Evolutionary conservation across 1,139 yeast species (phyloP), one percentile per base, ranked within the genome.

Genomic region (Geotrichum klebahnii): DNA sequence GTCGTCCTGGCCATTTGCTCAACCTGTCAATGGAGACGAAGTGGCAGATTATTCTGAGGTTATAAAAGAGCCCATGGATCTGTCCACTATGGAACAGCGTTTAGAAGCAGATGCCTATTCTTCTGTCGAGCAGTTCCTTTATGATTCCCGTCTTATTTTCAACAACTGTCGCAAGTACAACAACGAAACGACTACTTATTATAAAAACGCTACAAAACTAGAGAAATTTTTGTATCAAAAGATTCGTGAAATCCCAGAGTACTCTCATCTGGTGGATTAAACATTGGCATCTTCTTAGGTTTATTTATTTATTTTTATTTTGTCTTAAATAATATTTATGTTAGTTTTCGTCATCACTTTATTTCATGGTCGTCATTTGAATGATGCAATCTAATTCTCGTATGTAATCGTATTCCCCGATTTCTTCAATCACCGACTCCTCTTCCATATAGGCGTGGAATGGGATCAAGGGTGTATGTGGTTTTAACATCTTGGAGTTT

Each of bases 1-100:
- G 0, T 86, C 96, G 1, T 92, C 97, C n/a, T 92, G 98, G 98
- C 98, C 99, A 26, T 94, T 94, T 68, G 80, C 90, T 29, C 84
- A 81, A 51, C 96, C 98, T 0, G 98, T 94, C 14, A 88, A 84
- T 66, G 81, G 80, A 61, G 95, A 88, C 45, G 98, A 94, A 63
- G 98, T 94, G 14, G 89, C 95, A 0, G 98, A 94, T 67, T 94
- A 94, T 65, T 92, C 92, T 65, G 95, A 88, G 59, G 95, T 92
- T 26, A 92, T 92, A 56, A 89, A 90, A 64, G 97, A 92, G 65
- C 98, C 99, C n/a, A 94, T 94, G 98, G 55, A 50, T 22, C 38
- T 53, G 51, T 81, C 94, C 24, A 89, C 97, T 0, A 92, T 94
- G 96, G 98, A 92, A 64, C 83, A 79, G 64, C 87, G 90, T 64